Percentiles rank a stretch among this genome's conserved stretches.
These are phyloP conservation scores for Castanea sativa DNA, from an alignment of 306 rosid species.

Conservation along the genomic window DNA sequence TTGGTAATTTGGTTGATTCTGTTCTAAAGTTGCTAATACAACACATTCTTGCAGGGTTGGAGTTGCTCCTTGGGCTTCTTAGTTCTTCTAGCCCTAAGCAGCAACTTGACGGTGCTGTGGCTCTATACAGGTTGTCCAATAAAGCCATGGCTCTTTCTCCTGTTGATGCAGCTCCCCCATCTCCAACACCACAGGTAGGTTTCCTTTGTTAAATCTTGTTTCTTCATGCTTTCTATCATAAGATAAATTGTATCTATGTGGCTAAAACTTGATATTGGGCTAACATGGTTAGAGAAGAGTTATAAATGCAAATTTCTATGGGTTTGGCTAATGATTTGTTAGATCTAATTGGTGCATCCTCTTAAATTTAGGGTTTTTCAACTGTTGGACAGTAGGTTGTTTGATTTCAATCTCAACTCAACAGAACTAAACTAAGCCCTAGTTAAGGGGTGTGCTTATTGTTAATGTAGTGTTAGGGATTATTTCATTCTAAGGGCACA, in stretches of 20 bases:
- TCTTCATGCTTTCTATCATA: not conserved
- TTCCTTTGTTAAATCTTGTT: slow-evolving; percentile 12
- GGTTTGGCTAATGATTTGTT: not conserved
- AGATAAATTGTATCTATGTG: not conserved
- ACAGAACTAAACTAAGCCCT: not conserved
- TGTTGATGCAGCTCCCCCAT: slow-evolving; percentile 91
- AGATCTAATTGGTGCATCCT: not conserved
- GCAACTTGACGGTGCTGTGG: slow-evolving; percentile 95
- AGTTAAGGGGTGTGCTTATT: not conserved
- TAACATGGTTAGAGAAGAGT: not conserved
- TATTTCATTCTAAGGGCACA: not conserved
- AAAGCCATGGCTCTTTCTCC: slow-evolving; percentile 78
- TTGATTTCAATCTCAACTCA: not conserved
- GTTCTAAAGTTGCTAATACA: slow-evolving; percentile 22
- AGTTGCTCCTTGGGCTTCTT: slow-evolving; percentile 87
- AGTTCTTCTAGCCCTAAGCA: slow-evolving; percentile 64
- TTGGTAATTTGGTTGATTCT: slow-evolving; percentile 7
- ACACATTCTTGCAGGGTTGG: slow-evolving; percentile 62
- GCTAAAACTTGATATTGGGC: not conserved
- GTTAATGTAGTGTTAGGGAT: no score
- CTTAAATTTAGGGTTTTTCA: not conserved
- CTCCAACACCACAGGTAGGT: slow-evolving; percentile 94
- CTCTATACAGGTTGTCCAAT: slow-evolving; percentile 81
- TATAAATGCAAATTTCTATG: not conserved
- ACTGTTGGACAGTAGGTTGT: not conserved